These are phyloP conservation scores for Curvularia sp. DNA, from an alignment of 2,329 filamentous ascomycete species.

Conservation along the genomic window DNA sequence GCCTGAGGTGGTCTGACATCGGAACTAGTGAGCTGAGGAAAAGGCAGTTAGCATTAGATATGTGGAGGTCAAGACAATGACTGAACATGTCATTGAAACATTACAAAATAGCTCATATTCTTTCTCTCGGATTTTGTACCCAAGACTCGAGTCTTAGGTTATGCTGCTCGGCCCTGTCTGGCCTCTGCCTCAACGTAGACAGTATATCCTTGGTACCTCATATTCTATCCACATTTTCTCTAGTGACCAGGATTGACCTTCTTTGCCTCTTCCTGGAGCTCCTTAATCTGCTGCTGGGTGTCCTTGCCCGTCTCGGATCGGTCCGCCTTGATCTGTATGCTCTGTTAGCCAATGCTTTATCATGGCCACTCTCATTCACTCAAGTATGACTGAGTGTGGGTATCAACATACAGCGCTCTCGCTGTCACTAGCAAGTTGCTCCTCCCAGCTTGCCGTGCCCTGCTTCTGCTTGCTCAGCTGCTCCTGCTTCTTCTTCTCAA, in stretches of 20 bases:
- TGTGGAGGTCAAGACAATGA: background rate
- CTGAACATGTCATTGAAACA: background rate
- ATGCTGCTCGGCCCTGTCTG: background rate
- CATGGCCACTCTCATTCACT: background rate
- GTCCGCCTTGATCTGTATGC: constrained; percentile 53
- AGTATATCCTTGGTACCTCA: background rate
- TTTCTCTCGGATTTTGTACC: background rate
- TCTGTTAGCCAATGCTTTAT: background rate
- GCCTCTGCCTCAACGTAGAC: background rate
- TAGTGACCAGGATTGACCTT: constrained; percentile 28
- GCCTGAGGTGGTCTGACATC: background rate
- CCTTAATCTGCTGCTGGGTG: constrained; percentile 53
- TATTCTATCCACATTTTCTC: background rate
- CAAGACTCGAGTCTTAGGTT: background rate
- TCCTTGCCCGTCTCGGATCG: constrained; percentile 51
- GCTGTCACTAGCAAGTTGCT: constrained; percentile 53
- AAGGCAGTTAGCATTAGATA: background rate
- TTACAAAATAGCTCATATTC: constrained; percentile 7
- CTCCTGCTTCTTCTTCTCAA: constrained; percentile 55
- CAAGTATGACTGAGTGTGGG: too few relatives aligned
- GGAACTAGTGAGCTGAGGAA: background rate
- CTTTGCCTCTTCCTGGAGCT: constrained; percentile 56
- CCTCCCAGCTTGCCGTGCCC: constrained; percentile 55
- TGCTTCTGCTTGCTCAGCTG: constrained; percentile 54
- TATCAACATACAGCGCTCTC: constrained; percentile 50